Base-by-base conservation (phyloP, 345 rosid species). In the Camelina sativa region DNA sequence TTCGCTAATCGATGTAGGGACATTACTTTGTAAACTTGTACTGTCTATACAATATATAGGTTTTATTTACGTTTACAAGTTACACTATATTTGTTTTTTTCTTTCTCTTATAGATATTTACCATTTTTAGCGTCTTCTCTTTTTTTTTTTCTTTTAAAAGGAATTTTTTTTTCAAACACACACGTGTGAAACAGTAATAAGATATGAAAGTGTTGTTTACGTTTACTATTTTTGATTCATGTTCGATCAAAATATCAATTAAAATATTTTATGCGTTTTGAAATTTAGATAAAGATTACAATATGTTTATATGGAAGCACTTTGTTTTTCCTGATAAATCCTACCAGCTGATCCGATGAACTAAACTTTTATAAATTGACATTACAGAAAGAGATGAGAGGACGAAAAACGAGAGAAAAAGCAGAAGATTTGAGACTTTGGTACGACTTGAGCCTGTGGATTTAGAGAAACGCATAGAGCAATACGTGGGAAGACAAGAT, bases 391-490 rank as follows among this genome's bases (percentile, higher is more conserved):
- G 11, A 17, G 4, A 61, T 30, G 79, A 41, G 40, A 79, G 32
- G 40, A 79, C 80, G 30, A 86, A 83, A 80, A 61, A 55, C 0
- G 35, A 55, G 72, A 81, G 62, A 52, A 86, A 77, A 66, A 62
- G 63, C 12, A 69, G 76, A 61, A 73, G 83, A 43, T 79, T 86
- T 20, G 80, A 80, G 77, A 65, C 48, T 23, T 79, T 86, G 13
- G 79, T 84, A 67, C 84, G 51, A 17, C 32, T 94, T 63, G 82
- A 82, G 62, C 97, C 95, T 2, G 51, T 86, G 63, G 82, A 89
- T 65, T 71, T 94, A 70, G 88, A 86, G 62, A 85, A 82, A 72
- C 81, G 87, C 65, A 81, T 89, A 17, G 76, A 32, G 78, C 58
- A 38, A 58, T 44, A 4, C 76, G 86, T 4, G 68, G 85, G 20